phyloP scores from a whole-genome alignment of 202 grass and related monocot genomes.

The Schoenoplectus tabernaemontani region DNA sequence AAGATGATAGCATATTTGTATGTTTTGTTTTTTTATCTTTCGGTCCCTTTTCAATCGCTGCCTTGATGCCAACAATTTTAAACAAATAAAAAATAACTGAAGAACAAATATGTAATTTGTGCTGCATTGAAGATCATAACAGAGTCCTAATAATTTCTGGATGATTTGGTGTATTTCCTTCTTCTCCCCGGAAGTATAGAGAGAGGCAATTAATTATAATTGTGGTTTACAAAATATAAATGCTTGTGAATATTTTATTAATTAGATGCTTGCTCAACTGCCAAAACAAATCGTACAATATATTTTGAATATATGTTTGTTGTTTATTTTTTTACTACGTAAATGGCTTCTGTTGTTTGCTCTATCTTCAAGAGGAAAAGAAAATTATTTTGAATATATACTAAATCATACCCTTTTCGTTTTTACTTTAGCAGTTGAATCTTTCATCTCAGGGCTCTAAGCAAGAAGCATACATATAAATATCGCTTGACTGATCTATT shows the following conservation, averaged over 20 bases:
- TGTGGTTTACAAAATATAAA: background rate
- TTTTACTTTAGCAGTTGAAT: background rate
- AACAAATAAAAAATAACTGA: background rate
- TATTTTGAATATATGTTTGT: background rate
- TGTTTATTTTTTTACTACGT: background rate
- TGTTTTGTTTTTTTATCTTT: background rate
- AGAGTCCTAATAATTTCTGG: background rate
- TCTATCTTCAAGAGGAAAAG: background rate
- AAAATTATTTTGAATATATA: background rate
- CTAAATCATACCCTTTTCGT: background rate
- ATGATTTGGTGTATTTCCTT: no score
- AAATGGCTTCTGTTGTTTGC: background rate
- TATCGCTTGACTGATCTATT: no score
- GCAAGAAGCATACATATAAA: constrained; percentile 1
- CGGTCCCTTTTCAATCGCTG: background rate
- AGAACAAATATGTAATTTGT: no score
- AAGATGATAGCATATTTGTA: background rate
- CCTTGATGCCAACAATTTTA: background rate
- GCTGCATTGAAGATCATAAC: background rate
- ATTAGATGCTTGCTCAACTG: background rate
- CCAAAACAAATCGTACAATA: background rate
- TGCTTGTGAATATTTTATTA: background rate
- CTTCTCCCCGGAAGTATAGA: background rate
- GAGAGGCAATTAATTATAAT: no score
- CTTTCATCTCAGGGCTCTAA: background rate